These are phyloP conservation scores for Postia placenta DNA, from an alignment of 768 basidiomycete genomes.

Conservation along the genomic window DNA sequence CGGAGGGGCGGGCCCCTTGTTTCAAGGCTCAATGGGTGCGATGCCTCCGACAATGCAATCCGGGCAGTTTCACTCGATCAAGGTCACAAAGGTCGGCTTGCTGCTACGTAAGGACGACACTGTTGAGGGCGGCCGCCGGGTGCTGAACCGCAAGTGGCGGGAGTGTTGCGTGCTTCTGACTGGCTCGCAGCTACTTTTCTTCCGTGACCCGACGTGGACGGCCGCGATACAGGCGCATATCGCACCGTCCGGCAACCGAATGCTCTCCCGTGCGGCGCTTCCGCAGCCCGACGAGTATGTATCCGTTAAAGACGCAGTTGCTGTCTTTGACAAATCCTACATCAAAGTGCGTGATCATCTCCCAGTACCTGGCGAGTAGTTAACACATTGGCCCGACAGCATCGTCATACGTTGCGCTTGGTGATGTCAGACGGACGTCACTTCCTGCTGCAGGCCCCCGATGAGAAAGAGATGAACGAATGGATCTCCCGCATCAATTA, in stretches of 20 bases:
- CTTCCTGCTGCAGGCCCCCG: conserved; percentile 68
- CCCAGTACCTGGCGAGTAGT: background rate
- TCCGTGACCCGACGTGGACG: conserved; percentile 65
- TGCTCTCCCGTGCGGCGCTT: conserved; percentile 32
- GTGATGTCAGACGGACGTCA: conserved; percentile 73
- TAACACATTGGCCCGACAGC: conserved; percentile 24
- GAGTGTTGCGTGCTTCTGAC: conserved; percentile 81
- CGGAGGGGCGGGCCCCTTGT: conserved; percentile 25
- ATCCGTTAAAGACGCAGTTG: conserved; percentile 71
- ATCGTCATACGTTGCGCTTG: conserved; percentile 72
- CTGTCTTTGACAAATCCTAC: conserved; percentile 74
- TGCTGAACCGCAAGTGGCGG: conserved; percentile 81
- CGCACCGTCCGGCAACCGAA: conserved; percentile 26
- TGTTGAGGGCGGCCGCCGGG: conserved; percentile 69
- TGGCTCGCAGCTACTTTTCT: conserved; percentile 86
- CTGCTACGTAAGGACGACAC: conserved; percentile 80
- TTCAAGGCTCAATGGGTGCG: conserved; percentile 23
- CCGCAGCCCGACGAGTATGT: conserved; percentile 84
- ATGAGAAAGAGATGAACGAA: conserved; percentile 70
- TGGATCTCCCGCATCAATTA: conserved; percentile 96
- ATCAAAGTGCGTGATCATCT: conserved; percentile 49
- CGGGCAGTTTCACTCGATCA: conserved; percentile 43
- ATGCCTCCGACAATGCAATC: conserved; percentile 18
- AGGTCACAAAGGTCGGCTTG: conserved; percentile 74
- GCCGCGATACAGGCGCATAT: conserved; percentile 38